These are phyloP conservation scores for Tulasnella calospora DNA, from an alignment of 768 basidiomycete genomes.

Conservation along the genomic window DNA sequence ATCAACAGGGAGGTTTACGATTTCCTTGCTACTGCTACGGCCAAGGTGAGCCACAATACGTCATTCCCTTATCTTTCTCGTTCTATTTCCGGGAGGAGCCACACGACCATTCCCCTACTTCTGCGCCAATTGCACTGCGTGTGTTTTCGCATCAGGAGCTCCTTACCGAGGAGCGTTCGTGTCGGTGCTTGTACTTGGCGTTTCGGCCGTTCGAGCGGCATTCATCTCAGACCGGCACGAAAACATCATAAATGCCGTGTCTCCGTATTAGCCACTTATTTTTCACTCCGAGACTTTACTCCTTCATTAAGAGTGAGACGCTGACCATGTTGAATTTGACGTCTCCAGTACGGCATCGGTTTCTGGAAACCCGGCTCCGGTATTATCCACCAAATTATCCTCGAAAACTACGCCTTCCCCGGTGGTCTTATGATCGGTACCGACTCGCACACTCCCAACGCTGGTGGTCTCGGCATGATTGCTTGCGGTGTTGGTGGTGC, in stretches of 20 bases:
- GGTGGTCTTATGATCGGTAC: slow-evolving; percentile 99
- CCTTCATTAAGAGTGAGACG: not conserved
- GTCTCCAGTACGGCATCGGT: slow-evolving; percentile 82
- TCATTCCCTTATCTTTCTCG: not conserved
- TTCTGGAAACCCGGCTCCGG: slow-evolving; percentile 99
- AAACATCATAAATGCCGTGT: not conserved
- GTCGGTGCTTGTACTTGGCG: too few species aligned
- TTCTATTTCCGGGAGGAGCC: not conserved
- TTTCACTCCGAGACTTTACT: not conserved
- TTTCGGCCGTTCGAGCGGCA: not conserved
- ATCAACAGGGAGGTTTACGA: slow-evolving; percentile 99
- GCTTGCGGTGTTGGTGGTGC: slow-evolving; percentile 99
- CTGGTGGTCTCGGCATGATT: slow-evolving; percentile 98
- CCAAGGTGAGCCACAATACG: slow-evolving; percentile 53
- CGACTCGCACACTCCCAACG: slow-evolving; percentile 98
- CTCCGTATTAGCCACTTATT: not conserved
- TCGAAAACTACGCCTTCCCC: slow-evolving; percentile 99
- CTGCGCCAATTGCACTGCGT: not conserved
- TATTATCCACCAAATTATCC: slow-evolving; percentile 98
- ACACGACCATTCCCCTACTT: not conserved
- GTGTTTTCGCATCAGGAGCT: not conserved
- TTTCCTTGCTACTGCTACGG: slow-evolving; percentile 95
- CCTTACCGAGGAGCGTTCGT: not conserved
- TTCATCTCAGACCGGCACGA: not conserved
- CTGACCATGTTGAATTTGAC: slow-evolving; percentile 14